phyloP scores from a whole-genome alignment of 306 rosid species.

The Arachis hypogaea region DNA sequence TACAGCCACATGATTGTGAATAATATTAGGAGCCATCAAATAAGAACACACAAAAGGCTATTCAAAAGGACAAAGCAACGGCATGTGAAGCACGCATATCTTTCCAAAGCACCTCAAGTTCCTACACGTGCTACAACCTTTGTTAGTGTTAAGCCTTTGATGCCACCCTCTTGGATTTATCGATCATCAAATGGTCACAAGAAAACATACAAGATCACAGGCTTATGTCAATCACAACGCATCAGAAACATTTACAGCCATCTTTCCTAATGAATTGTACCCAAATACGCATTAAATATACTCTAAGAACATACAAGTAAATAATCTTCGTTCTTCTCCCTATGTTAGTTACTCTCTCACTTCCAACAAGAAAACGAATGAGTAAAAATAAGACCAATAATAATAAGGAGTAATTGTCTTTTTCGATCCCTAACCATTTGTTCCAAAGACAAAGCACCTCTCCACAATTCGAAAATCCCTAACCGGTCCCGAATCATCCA shows the following conservation, averaged over 20 bases:
- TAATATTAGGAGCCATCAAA: constrained; percentile 27
- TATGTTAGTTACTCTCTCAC: constrained; percentile 36
- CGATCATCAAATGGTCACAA: constrained; percentile 1
- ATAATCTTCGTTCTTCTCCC: constrained; percentile 14
- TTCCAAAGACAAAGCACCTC: too few relatives aligned
- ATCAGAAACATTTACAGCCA: too few relatives aligned
- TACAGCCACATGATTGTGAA: constrained; percentile 48
- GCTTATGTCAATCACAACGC: constrained; percentile 20
- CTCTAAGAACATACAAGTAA: too few relatives aligned
- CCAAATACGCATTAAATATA: too few relatives aligned
- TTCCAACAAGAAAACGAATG: constrained; percentile 15
- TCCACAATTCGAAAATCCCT: too few relatives aligned
- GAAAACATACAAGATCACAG: constrained; percentile 9
- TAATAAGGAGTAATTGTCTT: too few relatives aligned
- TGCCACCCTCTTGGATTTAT: constrained; percentile 32
- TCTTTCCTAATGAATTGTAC: too few relatives aligned
- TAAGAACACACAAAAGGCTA: constrained; percentile 19
- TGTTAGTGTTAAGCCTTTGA: constrained; percentile 14
- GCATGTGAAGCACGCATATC: constrained; percentile 50
- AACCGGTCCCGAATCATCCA: too few relatives aligned
- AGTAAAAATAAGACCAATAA: background rate
- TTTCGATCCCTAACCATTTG: too few relatives aligned
- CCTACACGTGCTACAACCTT: constrained; percentile 36
- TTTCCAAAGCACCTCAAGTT: constrained; percentile 4
- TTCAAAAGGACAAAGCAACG: constrained; percentile 43